Evolutionary conservation across 164 flowering plant genomes (phyloP), one percentile per base, ranked within the genome.

Genomic region (Saururus chinensis): DNA sequence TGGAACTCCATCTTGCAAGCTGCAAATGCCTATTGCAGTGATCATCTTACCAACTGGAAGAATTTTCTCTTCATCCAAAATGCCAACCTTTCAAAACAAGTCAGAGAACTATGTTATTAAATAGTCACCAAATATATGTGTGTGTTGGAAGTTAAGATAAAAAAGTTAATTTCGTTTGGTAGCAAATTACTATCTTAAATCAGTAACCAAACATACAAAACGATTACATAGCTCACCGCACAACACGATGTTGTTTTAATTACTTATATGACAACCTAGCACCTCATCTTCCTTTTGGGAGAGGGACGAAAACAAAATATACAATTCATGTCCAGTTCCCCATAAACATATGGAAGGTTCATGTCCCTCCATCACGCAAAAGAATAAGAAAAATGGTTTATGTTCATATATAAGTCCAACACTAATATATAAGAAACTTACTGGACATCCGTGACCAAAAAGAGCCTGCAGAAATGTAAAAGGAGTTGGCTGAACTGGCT

Each of bases 1-100:
- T 52, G 77, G 83, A 61, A 69, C 67, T 64, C 92, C 97, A 77
- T 80, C 65, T 60, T 77, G 77, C 24, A 71, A 69, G 67, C 75
- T 66, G 80, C 89, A 88, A 63, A 75, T 57, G 60, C 98, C 98
- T 73, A 88, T 83, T 42, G 89, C 96, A 67, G 71, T 79, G 25
- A 90, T 76, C 35, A 81, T 83, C 80, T 86, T 85, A 60, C 95
- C 97, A 5, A 81, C 26, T 24, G 91, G 88, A 65, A 93, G 95
- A 60, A 93, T 81, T 76, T 86, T 93, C 73, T 89, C 95, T 65
- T 89, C 98, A 70, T 88, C 87, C 63, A 89, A 73, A 58, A 92
- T 35, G 9, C 87, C 96, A 71, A 92, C 86, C 96, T 92, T 75
- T 53, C 64, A 63, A 70, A 65, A 57, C 51, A 63, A 51, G 41